Evolutionary conservation across 768 basidiomycete genomes (phyloP).

Genomic region (Leucocoprinus leucothites): DNA sequence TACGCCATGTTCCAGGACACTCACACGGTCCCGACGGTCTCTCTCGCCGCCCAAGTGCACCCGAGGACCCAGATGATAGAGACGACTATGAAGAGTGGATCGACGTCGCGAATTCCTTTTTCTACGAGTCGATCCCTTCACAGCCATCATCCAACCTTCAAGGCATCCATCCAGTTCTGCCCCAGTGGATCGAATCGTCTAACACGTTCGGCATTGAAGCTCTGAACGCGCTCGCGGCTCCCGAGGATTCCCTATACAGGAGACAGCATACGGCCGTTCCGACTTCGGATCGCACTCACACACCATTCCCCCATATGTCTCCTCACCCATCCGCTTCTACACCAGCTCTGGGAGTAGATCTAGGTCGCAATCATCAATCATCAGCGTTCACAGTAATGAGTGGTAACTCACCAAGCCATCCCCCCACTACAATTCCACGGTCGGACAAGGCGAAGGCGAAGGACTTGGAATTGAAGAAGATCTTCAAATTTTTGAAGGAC

Average conservation of each 20-base stretch:
- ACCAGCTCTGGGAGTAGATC: neutral
- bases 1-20: too few relatives aligned
- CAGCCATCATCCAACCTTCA: neutral
- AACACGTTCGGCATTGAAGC: conserved; percentile 5
- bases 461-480: conserved; percentile 9
- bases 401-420: neutral
- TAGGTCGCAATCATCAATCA: too few relatives aligned
- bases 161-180: neutral
- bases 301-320: neutral
- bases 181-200: neutral
- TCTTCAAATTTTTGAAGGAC: conserved; percentile 12
- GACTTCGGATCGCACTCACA: neutral
- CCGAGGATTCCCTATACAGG: too few relatives aligned
- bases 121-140: neutral
- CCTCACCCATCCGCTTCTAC: neutral
- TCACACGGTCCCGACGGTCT: too few relatives aligned
- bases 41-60: too few relatives aligned
- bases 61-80: too few relatives aligned
- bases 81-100: too few relatives aligned
- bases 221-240: too few relatives aligned
- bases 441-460: neutral
- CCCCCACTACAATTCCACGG: too few relatives aligned
- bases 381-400: too few relatives aligned
- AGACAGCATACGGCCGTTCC: too few relatives aligned
- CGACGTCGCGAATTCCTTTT: conserved; percentile 11